These are phyloP conservation scores for Tetradesmus lagerheimii DNA, from an alignment of 139 green algal genomes.

Conservation along the genomic window DNA sequence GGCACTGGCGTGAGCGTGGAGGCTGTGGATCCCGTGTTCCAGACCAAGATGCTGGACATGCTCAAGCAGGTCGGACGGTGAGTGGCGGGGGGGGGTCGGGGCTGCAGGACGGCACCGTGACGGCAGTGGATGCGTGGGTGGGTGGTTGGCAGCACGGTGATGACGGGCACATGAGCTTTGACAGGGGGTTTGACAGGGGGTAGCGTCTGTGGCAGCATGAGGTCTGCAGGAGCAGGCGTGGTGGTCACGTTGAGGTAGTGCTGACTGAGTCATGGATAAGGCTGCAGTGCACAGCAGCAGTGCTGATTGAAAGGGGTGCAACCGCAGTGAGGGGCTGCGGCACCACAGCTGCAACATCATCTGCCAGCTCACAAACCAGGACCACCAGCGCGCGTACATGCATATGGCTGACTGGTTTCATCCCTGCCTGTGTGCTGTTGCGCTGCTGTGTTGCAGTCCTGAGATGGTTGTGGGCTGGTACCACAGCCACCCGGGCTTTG, in stretches of 20 bases:
- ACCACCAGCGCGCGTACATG: background rate
- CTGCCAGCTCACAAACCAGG: background rate
- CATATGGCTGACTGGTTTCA: background rate
- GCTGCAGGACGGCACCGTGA: too few relatives aligned
- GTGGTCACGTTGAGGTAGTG: background rate
- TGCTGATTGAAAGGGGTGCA: too few relatives aligned
- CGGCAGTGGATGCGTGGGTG: too few relatives aligned
- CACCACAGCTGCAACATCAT: background rate
- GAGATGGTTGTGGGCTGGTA: slow-evolving; percentile 99
- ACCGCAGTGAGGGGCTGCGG: background rate
- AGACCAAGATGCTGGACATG: slow-evolving; percentile 99
- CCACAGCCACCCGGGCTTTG: slow-evolving; percentile 98
- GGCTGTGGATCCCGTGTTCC: slow-evolving; percentile 99
- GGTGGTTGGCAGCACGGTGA: too few relatives aligned
- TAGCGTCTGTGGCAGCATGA: background rate
- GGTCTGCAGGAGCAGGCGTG: background rate
- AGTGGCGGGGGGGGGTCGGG: slow-evolving; percentile 21
- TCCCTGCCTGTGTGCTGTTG: background rate
- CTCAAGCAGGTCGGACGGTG: slow-evolving; percentile 97
- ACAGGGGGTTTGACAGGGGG: too few relatives aligned
- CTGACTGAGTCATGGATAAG: background rate
- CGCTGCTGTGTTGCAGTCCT: slow-evolving; percentile 68
- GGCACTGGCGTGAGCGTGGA: slow-evolving; percentile 98
- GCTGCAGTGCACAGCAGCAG: background rate
- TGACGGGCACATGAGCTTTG: too few relatives aligned